Conservation (phyloP, 345 rosid species). For the Rhodomyrtus tomentosa region DNA sequence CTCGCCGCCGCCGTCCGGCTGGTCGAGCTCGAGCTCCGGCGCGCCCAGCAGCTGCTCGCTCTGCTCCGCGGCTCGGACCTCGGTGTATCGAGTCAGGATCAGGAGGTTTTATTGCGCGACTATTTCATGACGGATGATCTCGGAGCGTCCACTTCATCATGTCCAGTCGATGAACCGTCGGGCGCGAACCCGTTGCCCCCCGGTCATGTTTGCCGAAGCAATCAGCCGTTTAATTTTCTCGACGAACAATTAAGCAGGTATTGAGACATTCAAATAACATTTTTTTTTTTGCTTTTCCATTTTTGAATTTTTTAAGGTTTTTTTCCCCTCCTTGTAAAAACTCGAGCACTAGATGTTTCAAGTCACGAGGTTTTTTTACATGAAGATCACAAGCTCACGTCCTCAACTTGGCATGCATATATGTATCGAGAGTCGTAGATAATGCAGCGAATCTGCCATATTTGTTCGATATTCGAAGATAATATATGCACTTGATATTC, state of each 20-base stretch:
- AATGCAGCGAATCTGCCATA: too few species aligned
- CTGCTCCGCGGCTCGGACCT: not conserved
- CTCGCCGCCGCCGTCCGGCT: not conserved
- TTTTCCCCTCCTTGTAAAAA: too few species aligned
- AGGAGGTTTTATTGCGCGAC: not conserved
- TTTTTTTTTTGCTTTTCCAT: too few species aligned
- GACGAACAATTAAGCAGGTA: not conserved
- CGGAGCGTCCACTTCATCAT: not conserved
- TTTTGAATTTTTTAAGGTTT: too few species aligned
- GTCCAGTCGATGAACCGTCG: not conserved
- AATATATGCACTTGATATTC: not conserved
- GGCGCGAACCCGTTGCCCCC: not conserved
- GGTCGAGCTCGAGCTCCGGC: not conserved
- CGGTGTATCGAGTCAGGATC: not conserved
- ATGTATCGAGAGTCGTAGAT: too few species aligned
- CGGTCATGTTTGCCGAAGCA: not conserved
- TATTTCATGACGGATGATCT: not conserved
- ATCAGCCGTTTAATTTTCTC: not conserved
- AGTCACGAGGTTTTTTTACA: too few species aligned
- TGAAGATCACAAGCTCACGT: too few species aligned
- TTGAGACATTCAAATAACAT: not conserved
- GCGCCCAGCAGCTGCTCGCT: not conserved
- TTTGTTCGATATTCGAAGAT: not conserved
- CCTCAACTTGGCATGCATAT: too few species aligned
- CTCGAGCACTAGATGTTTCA: too few species aligned